Evolutionary conservation across 108 stramenopile species (phyloP), one percentile per base, ranked within the genome.

Genomic region (Pseudonitzschia pungens): DNA sequence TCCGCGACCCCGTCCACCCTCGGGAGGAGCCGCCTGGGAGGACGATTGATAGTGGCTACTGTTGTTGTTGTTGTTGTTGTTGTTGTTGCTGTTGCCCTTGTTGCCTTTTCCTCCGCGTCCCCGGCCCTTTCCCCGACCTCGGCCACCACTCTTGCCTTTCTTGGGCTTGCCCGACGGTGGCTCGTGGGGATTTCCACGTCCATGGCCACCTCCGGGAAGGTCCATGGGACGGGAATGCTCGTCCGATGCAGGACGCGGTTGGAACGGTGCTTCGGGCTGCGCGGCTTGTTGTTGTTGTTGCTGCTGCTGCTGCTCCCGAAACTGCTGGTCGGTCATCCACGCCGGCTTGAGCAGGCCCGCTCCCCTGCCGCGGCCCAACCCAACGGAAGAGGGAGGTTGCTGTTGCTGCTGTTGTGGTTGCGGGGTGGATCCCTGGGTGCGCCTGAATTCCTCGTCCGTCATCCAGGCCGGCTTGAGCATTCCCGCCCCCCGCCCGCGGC

Each of bases 1-100:
- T 2, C 81, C 81, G 48, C 76, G 67, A 28, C 82, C 82, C 33
- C 82, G 67, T n/a, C 74, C 77, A 52, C 28, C 80, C 22, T 55
- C 54, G 54, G 54, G 22, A 24, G 22, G 10, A 36, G 45, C 9
- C 9, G 45, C 45, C 45, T 4, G 6, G 36, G 36, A 36, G 2
- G n/a, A n/a, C n/a, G n/a, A n/a, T n/a, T n/a, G n/a, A n/a, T 36
- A 6, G 62, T 29, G 22, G 54, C 22, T 2, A 10, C 54, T 26
- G 24, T 24, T 55, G 54, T 2, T 24, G 54, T 20, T 26, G 45
- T 18, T 48, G 45, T 4, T 48, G 18, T 14, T 14, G 45, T 36
- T 36, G 36, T 36, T 36, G 36, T 5, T 36, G 6, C 6, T 36
- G 42, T 22, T 14, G 24, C 67, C 67, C 10, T 15, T 50, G 26